These are phyloP conservation scores for Tolypocladium album DNA, from an alignment of 2,329 filamentous ascomycete species.

Conservation along the genomic window DNA sequence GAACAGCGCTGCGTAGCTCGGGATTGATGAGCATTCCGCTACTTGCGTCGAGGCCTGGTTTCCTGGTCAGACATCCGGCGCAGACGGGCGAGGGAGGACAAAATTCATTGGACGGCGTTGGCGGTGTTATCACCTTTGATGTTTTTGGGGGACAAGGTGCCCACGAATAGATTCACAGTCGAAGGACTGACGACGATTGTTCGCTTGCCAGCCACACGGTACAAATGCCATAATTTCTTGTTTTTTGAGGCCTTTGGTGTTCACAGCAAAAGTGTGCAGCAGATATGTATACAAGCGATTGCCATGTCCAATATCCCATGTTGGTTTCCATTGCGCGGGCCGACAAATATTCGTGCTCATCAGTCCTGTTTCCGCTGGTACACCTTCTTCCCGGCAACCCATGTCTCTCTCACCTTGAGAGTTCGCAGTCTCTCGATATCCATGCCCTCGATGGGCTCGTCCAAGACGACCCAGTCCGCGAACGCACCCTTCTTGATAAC, in stretches of 20 bases:
- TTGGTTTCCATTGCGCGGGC: too few relatives aligned
- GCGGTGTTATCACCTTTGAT: neutral
- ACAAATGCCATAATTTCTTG: neutral
- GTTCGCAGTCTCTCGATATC: conserved; percentile 40
- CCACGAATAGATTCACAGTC: neutral
- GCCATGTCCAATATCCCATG: too few relatives aligned
- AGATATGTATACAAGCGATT: too few relatives aligned
- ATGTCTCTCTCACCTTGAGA: conserved; percentile 53
- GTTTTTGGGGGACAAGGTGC: neutral
- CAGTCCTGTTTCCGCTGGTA: conserved; percentile 16
- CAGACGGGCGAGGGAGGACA: neutral
- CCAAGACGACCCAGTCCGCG: conserved; percentile 63
- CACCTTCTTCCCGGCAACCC: conserved; percentile 49
- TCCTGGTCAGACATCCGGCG: neutral
- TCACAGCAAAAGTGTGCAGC: neutral
- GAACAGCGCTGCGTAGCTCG: conserved; percentile 31
- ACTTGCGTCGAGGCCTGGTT: neutral
- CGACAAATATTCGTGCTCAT: neutral
- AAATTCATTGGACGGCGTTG: conserved; percentile 2
- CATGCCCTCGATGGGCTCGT: conserved; percentile 40
- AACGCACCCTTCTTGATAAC: conserved; percentile 48
- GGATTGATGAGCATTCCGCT: conserved; percentile 4
- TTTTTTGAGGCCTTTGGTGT: neutral
- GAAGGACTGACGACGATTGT: neutral
- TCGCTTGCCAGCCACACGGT: neutral